These are phyloP conservation scores for Neurospora hispaniola DNA, from an alignment of 495 filamentous ascomycete species.

Conservation along the genomic window DNA sequence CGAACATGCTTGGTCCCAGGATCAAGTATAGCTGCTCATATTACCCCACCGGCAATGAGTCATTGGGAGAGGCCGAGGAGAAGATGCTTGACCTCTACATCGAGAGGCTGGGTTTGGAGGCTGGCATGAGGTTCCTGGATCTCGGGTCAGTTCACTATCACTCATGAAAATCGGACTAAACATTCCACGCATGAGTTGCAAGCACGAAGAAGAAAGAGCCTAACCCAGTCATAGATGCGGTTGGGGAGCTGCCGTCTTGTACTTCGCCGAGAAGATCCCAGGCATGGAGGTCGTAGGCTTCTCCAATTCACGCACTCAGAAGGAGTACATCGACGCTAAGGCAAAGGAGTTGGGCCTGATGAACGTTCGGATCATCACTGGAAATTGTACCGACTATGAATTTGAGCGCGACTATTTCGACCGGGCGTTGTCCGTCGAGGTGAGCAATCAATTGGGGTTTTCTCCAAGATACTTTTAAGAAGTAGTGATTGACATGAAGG, in stretches of 20 bases:
- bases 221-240: conserved; percentile 37
- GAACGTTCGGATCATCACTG: conserved; percentile 51
- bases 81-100: conserved; percentile 53
- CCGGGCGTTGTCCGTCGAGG: conserved; percentile 51
- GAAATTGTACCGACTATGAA: conserved; percentile 48
- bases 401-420: conserved; percentile 46
- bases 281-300: conserved; percentile 49
- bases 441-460: conserved; percentile 5
- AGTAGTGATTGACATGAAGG: background rate
- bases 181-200: background rate
- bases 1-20: conserved; percentile 45
- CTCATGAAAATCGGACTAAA: background rate
- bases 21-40: conserved; percentile 56
- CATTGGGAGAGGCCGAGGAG: conserved; percentile 50
- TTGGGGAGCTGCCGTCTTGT: conserved; percentile 53
- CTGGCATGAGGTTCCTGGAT: conserved; percentile 53
- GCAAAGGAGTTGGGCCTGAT: conserved; percentile 41
- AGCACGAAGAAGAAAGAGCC: background rate
- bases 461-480: too few relatives aligned
- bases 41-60: conserved; percentile 46
- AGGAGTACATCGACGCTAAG: conserved; percentile 48
- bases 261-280: conserved; percentile 49
- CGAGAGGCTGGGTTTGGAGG: conserved; percentile 40
- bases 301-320: conserved; percentile 54
- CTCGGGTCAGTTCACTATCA: conserved; percentile 38